Conservation (phyloP, 192 early-diverging fungal genomes). For the Coemansia sp. region DNA sequence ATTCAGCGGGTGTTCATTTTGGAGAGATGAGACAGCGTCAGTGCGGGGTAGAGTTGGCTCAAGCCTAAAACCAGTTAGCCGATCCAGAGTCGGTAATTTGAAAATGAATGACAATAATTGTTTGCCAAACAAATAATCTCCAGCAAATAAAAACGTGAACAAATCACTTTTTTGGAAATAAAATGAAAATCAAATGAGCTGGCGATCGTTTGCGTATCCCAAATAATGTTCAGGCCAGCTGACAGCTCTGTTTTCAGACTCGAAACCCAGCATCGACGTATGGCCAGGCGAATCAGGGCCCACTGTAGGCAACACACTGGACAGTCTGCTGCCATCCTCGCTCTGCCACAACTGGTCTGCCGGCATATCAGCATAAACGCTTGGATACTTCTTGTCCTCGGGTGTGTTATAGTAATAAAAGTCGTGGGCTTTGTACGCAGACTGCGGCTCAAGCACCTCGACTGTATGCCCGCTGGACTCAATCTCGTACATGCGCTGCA, state of each 20-base stretch:
- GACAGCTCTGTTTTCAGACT: neutral
- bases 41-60: no score
- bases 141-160: no score
- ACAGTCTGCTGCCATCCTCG: neutral
- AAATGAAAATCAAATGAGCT: neutral
- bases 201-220: neutral
- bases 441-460: neutral
- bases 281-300: neutral
- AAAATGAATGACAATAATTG: no score
- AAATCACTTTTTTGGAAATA: no score
- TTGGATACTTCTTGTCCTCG: neutral
- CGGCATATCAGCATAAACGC: neutral
- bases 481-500: constrained; percentile 24
- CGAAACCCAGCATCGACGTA: neutral
- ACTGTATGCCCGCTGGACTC: neutral
- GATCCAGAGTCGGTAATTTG: no score
- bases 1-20: no score
- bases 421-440: neutral
- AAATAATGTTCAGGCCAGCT: neutral
- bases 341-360: neutral
- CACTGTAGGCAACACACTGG: neutral
- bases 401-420: neutral
- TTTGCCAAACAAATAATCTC: no score
- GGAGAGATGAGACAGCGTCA: no score
- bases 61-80: no score